Conservation (phyloP, 805 yeast genomes). For the Schwanniomyces polymorphus region DNA sequence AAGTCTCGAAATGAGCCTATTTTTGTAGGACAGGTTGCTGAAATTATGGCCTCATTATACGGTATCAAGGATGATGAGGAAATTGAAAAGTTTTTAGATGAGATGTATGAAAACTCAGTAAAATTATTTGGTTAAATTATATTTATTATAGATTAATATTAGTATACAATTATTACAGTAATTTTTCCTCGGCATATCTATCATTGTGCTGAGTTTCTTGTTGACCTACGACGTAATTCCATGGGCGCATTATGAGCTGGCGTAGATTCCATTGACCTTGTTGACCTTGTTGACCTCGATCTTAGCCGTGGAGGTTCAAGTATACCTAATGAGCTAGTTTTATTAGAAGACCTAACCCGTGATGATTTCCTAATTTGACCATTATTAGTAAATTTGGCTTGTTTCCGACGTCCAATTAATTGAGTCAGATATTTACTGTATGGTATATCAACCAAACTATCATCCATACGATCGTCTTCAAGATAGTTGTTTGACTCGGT, state of each 20-base stretch:
- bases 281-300: background rate
- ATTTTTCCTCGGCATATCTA: too few species aligned
- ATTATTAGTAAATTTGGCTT: background rate
- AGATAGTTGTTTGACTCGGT: background rate
- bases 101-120: constrained; percentile 35
- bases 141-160: background rate
- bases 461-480: background rate
- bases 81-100: constrained; percentile 32
- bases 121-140: constrained; percentile 20
- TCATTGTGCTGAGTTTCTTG: background rate
- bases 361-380: background rate
- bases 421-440: background rate
- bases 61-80: constrained; percentile 26
- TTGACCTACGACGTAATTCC: background rate
- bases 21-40: constrained; percentile 76
- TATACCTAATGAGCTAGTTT: background rate
- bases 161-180: background rate
- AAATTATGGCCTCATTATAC: constrained; percentile 33
- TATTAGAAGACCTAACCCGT: background rate
- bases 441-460: background rate
- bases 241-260: background rate
- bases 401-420: too few species aligned
- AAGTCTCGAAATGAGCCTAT: constrained; percentile 94
- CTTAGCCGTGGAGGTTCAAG: background rate
- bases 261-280: background rate